Conservation (phyloP, 306 rosid species). For the Neltuma alba region DNA sequence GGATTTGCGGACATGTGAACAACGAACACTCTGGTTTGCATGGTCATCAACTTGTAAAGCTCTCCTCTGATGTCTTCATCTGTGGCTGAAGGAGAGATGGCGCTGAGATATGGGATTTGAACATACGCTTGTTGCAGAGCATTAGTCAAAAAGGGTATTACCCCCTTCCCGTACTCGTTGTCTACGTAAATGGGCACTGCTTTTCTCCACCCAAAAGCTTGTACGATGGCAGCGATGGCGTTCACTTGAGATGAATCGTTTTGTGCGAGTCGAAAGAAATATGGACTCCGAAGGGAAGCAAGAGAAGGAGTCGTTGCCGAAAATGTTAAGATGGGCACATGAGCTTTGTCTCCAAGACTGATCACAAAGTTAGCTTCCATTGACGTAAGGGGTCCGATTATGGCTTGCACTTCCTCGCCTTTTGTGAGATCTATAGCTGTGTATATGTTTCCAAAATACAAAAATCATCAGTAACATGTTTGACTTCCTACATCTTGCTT, state of each 20-base stretch:
- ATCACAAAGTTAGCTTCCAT: conserved; percentile 57
- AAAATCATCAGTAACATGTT: background rate
- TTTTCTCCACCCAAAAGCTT: conserved; percentile 54
- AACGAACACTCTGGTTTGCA: conserved; percentile 58
- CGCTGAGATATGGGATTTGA: conserved; percentile 42
- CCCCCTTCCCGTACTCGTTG: conserved; percentile 49
- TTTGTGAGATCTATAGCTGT: conserved; percentile 54
- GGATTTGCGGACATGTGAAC: conserved; percentile 45
- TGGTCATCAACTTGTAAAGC: conserved; percentile 52
- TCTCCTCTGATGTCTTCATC: conserved; percentile 39
- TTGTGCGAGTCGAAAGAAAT: conserved; percentile 51
- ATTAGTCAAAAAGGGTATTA: conserved; percentile 49
- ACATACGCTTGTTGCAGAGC: conserved; percentile 40
- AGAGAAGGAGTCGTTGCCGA: conserved; percentile 63
- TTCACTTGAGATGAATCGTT: conserved; percentile 51
- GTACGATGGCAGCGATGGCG: conserved; percentile 46
- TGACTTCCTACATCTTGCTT: background rate
- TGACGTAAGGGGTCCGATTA: conserved; percentile 58
- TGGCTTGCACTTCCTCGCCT: conserved; percentile 50
- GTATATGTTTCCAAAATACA: background rate
- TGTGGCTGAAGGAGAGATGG: conserved; percentile 38
- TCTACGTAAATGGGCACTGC: conserved; percentile 53
- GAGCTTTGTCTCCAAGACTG: conserved; percentile 51
- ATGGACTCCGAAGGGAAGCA: conserved; percentile 42
- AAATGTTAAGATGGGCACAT: conserved; percentile 54